Conservation (phyloP, 192 early-diverging fungal genomes). For the Linnemannia zychae region DNA sequence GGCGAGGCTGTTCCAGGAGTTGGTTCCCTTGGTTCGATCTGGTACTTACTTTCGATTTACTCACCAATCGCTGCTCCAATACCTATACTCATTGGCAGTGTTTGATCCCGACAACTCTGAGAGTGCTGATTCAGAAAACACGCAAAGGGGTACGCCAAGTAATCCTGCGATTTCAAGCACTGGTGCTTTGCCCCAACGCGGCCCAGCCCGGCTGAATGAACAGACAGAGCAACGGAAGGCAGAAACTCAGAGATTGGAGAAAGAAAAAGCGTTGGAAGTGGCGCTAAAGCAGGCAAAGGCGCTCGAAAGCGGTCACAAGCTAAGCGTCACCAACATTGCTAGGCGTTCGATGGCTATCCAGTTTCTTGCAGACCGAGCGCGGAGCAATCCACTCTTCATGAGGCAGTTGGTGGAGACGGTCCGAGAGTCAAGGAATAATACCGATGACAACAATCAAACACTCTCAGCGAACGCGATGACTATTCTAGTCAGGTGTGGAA, state of each 20-base stretch:
- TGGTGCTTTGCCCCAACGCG: too few relatives aligned
- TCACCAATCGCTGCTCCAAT: neutral
- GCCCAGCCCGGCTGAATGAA: neutral
- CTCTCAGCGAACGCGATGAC: neutral
- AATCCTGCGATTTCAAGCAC: too few relatives aligned
- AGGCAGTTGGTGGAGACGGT: neutral
- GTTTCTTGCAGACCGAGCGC: neutral
- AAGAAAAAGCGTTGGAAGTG: neutral
- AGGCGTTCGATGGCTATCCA: neutral
- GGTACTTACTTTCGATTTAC: neutral
- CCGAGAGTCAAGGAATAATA: neutral
- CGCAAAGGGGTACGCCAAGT: too few relatives aligned
- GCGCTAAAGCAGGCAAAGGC: too few relatives aligned
- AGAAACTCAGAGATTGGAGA: too few relatives aligned
- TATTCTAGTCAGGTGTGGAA: neutral
- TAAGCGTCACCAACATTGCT: neutral
- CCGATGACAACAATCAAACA: neutral
- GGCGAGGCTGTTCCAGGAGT: neutral
- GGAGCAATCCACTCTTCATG: neutral
- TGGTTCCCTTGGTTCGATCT: neutral
- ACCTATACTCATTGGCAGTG: neutral
- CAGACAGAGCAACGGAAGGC: too few relatives aligned
- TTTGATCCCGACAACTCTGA: neutral
- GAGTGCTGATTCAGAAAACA: neutral
- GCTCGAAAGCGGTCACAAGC: neutral